Evolutionary conservation across 192 early-diverging fungal genomes (phyloP), one percentile per base, ranked within the genome.

Genomic region (Cladochytrium replicatum): DNA sequence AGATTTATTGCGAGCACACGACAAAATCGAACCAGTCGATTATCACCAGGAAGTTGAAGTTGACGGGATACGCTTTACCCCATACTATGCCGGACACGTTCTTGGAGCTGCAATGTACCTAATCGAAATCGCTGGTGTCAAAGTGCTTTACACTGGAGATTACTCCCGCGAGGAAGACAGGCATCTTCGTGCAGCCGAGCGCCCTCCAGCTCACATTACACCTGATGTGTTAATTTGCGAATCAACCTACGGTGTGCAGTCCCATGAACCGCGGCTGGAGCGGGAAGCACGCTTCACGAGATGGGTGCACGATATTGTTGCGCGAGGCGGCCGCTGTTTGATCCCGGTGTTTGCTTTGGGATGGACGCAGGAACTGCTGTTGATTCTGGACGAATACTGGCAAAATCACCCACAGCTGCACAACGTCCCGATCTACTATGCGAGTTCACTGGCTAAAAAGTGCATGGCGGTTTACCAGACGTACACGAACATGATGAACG

Each of bases 351-450:
- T 93, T 59, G 93, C 96, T 2, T 69, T 99, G n/a, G 96, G 96
- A 3, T 81, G 93, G 54, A 88, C 93, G 0, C 96, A 97, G 63
- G 96, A 99, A 65, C 69, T 99, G 29, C 69, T 99, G 28, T 68
- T 99, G 50, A 97, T 99, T 59, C 64, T 99, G 41, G 93, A 97
- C 63, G 93, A 99, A 61, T 91, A 96, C 63, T 99, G 96, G 96
- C 80, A 86, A 50, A 49, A 51, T 2, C 83, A 95, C 58, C 80
- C 84, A 6, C 72, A 74, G 41, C 57, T 79, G 19, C 90, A 99
- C 43, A 75, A 70, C 24, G 82, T 99, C 32, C 96, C 93, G 0
- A 88, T 97, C 29, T 97, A 93, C 58, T 99, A 94, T 63, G 91
- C 92, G 3, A 89, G 85, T 21, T 78, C 84, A 21, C 67, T 99